phyloP scores from a whole-genome alignment of 495 filamentous ascomycete genomes.

The Hypoxylon fragiforme region DNA sequence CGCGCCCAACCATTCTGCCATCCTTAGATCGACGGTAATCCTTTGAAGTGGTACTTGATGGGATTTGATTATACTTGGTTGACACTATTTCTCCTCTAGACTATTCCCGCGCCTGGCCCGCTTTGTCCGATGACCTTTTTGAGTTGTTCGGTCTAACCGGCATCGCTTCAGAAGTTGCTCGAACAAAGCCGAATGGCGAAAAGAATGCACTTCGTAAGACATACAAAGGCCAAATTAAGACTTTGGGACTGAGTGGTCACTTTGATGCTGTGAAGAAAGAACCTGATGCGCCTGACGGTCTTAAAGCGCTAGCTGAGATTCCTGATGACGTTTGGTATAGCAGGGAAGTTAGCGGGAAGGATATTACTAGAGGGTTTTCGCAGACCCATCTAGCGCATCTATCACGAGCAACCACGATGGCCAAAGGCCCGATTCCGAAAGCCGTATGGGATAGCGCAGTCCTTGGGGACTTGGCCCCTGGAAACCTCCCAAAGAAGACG shows the following conservation, averaged over 20 bases:
- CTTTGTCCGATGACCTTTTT: constrained; percentile 55
- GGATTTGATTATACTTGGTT: constrained; percentile 44
- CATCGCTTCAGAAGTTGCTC: constrained; percentile 56
- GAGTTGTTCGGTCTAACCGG: constrained; percentile 51
- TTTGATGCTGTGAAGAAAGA: constrained; percentile 57
- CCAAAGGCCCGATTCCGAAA: constrained; percentile 51
- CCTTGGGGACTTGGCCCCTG: constrained; percentile 52
- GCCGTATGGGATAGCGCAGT: constrained; percentile 54
- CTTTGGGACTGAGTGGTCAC: constrained; percentile 54
- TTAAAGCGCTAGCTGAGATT: constrained; percentile 51
- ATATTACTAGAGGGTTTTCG: constrained; percentile 57
- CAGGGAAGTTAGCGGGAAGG: constrained; percentile 53
- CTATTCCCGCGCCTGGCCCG: constrained; percentile 45
- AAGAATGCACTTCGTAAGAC: constrained; percentile 62
- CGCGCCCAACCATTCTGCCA: constrained; percentile 6
- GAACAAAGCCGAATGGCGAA: constrained; percentile 56
- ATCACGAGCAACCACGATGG: constrained; percentile 51
- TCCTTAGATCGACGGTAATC: constrained; percentile 11
- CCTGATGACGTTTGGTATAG: constrained; percentile 61
- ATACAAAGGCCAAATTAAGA: constrained; percentile 62
- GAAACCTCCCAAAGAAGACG: constrained; percentile 36
- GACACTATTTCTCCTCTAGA: constrained; percentile 54
- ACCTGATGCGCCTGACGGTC: constrained; percentile 37
- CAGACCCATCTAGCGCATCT: constrained; percentile 39
- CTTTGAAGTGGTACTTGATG: constrained; percentile 13